phyloP scores from a whole-genome alignment of 2,329 filamentous ascomycete species.

The Thermothelomyces thermophilus region DNA sequence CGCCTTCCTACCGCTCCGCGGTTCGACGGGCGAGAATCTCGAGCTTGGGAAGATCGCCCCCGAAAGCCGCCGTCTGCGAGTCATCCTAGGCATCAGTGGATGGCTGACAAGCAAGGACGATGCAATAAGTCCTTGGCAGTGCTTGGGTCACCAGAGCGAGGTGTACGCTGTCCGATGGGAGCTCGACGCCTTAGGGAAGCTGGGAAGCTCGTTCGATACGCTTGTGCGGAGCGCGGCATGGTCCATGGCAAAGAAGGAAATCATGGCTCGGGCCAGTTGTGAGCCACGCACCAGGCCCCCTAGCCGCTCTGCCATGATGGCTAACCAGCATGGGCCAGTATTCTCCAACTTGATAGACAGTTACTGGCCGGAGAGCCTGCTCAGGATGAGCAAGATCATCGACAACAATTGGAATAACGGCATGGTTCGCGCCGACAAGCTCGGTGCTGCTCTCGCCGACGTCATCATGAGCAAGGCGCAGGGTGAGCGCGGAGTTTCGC shows the following conservation, averaged over 20 bases:
- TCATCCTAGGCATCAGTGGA: conserved; percentile 78
- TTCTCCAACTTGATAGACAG: conserved; percentile 52
- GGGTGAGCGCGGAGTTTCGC: conserved; percentile 71
- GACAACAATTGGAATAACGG: conserved; percentile 78
- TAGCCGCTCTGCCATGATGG: background rate
- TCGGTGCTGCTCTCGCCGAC: conserved; percentile 65
- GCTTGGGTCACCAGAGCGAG: conserved; percentile 66
- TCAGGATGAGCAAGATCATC: conserved; percentile 66
- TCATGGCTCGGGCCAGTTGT: conserved; percentile 42
- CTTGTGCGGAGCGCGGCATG: conserved; percentile 78
- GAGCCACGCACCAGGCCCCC: conserved; percentile 26
- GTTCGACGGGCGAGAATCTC: conserved; percentile 36
- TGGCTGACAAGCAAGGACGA: conserved; percentile 70
- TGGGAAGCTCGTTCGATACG: conserved; percentile 71
- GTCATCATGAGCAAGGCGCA: conserved; percentile 75
- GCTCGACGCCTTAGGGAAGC: conserved; percentile 64
- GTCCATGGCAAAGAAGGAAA: conserved; percentile 55
- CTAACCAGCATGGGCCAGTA: conserved; percentile 33
- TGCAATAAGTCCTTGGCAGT: conserved; percentile 70
- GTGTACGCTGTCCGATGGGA: conserved; percentile 83
- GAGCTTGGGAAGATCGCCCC: conserved; percentile 46
- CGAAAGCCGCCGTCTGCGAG: conserved; percentile 61
- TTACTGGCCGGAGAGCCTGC: conserved; percentile 55
- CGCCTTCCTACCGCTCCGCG: conserved; percentile 69
- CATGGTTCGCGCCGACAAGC: conserved; percentile 70